Conservation (phyloP, 1,284 basidiomycete genomes). For the Melampsora abietis-canadensis region DNA sequence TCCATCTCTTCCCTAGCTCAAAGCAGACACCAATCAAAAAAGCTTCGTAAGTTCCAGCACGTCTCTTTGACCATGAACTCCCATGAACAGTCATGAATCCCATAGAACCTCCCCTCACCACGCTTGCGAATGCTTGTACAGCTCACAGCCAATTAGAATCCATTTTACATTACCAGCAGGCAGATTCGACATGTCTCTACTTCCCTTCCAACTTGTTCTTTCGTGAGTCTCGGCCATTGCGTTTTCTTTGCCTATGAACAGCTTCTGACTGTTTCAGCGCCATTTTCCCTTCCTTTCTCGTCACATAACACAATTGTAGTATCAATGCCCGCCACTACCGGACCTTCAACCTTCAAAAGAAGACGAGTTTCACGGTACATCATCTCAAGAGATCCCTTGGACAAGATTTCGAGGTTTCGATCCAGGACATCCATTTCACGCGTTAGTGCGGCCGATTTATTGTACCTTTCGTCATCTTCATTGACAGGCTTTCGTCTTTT, state of each 20-base stretch:
- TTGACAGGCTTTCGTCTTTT: neutral
- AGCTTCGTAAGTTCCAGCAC: neutral
- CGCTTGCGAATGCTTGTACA: no score
- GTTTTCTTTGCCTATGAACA: no score
- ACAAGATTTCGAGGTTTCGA: conserved; percentile 12
- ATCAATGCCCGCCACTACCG: conserved; percentile 1
- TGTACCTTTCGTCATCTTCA: neutral
- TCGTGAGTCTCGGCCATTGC: neutral
- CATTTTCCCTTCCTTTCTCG: no score
- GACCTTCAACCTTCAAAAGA: neutral
- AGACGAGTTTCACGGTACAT: conserved; percentile 21
- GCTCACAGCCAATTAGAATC: no score
- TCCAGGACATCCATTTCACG: conserved; percentile 14
- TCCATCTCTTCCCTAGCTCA: conserved; percentile 5
- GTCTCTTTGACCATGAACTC: no score
- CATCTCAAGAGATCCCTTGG: conserved; percentile 17
- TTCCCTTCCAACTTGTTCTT: conserved; percentile 5
- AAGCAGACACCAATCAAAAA: neutral
- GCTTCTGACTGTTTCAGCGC: no score
- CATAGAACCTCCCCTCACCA: no score
- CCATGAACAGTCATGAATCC: no score
- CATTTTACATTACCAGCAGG: neutral
- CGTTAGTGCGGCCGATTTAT: neutral
- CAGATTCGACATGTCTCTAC: neutral
- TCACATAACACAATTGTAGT: neutral